phyloP scores from a whole-genome alignment of 495 filamentous ascomycete genomes.

The Cercophora samala region DNA sequence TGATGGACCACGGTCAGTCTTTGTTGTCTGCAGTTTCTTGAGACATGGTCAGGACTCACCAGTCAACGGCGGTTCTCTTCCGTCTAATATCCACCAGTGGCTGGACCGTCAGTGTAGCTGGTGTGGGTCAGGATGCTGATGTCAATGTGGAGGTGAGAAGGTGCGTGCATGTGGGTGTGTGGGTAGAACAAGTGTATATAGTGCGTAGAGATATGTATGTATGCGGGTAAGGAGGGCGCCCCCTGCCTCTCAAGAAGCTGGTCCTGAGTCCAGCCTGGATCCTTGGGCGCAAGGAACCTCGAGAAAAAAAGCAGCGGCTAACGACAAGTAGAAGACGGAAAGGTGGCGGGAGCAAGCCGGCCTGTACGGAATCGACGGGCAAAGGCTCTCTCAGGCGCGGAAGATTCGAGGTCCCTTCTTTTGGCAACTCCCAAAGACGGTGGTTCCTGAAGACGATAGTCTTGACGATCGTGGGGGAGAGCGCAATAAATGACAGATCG shows the following conservation, averaged over 20 bases:
- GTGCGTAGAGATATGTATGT: slow-evolving; percentile 7
- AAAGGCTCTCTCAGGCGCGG: no score
- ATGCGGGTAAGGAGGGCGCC: slow-evolving; percentile 30
- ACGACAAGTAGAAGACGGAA: slow-evolving; percentile 5
- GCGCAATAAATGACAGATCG: neutral
- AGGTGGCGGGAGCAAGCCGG: slow-evolving; percentile 7
- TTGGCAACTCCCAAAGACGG: no score
- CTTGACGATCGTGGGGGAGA: neutral
- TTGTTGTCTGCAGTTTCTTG: slow-evolving; percentile 29
- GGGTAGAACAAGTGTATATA: neutral
- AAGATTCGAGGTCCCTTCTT: no score
- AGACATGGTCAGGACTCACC: slow-evolving; percentile 23
- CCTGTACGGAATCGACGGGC: neutral
- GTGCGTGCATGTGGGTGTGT: slow-evolving; percentile 3
- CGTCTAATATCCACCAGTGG: slow-evolving; percentile 11
- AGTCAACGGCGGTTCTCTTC: slow-evolving; percentile 6
- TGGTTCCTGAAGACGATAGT: neutral
- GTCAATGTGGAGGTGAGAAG: slow-evolving; percentile 4
- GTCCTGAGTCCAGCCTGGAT: slow-evolving; percentile 19
- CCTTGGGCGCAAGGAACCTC: slow-evolving; percentile 34
- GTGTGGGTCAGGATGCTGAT: neutral
- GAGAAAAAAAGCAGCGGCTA: slow-evolving; percentile 7
- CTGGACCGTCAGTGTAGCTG: slow-evolving; percentile 2
- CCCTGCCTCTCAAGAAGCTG: slow-evolving; percentile 23
- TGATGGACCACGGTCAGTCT: slow-evolving; percentile 22